phyloP scores from a whole-genome alignment of 2,329 filamentous ascomycete species.

The Paracoccidioides lutzii region DNA sequence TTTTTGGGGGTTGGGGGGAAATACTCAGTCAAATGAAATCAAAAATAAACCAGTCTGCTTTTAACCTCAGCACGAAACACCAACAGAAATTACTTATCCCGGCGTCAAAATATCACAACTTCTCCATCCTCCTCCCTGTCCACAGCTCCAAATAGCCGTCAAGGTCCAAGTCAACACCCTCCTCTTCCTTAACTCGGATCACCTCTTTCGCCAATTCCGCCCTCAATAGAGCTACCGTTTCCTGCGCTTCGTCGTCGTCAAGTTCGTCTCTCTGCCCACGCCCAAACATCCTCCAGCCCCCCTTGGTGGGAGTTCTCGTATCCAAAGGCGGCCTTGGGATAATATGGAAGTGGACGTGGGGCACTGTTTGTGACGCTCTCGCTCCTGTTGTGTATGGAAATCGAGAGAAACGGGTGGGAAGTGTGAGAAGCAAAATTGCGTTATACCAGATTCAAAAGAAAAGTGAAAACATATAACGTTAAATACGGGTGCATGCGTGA shows the following conservation, averaged over 20 bases:
- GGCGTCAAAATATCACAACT: constrained; percentile 1
- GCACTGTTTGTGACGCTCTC: constrained; percentile 80
- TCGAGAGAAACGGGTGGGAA: neutral
- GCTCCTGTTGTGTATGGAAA: constrained; percentile 39
- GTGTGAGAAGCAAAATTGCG: neutral
- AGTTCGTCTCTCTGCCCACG: constrained; percentile 35
- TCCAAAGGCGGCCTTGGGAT: constrained; percentile 58
- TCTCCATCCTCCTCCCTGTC: constrained; percentile 2
- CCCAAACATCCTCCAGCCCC: constrained; percentile 35
- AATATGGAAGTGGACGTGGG: constrained; percentile 88
- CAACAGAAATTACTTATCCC: neutral
- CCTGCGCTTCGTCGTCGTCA: constrained; percentile 34
- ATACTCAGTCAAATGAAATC: too few relatives aligned
- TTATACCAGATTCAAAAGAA: neutral
- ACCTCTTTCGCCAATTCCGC: constrained; percentile 27
- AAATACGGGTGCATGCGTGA: neutral
- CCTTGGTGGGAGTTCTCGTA: constrained; percentile 10
- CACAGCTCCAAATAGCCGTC: constrained; percentile 7
- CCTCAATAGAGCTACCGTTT: constrained; percentile 26
- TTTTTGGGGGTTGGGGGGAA: too few relatives aligned
- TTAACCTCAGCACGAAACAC: neutral
- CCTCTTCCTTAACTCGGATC: constrained; percentile 20
- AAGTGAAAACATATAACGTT: neutral
- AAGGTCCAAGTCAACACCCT: constrained; percentile 26
- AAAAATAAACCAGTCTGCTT: too few relatives aligned